phyloP scores from a whole-genome alignment of 176 grass and related monocot species.

The Coix lacrymajobi region DNA sequence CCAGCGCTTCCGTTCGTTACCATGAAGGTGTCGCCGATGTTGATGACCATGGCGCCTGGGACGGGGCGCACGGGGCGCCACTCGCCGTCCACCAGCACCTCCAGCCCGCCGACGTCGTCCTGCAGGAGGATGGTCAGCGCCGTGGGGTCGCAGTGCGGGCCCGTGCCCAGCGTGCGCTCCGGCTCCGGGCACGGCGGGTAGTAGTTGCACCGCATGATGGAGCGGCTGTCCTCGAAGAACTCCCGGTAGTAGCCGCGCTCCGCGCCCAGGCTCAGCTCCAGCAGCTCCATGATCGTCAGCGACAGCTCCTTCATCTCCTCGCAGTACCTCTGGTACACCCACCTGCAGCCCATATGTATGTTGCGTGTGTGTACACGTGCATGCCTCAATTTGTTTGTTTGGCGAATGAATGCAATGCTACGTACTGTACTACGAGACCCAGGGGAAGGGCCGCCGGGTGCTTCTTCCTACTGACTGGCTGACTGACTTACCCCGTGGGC shows the following conservation, averaged over 20 bases:
- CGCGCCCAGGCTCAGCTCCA: constrained; percentile 75
- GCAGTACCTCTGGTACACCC: constrained; percentile 77
- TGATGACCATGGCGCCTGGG: constrained; percentile 72
- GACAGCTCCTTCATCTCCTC: constrained; percentile 74
- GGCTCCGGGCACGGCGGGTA: constrained; percentile 92
- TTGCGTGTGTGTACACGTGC: neutral
- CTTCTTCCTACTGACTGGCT: neutral
- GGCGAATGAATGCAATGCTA: neutral
- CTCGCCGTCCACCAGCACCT: constrained; percentile 72
- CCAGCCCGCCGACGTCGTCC: constrained; percentile 75
- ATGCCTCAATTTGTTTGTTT: neutral
- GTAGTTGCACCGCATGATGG: constrained; percentile 92
- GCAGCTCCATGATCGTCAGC: constrained; percentile 78
- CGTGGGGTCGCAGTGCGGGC: constrained; percentile 85
- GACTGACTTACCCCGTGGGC: constrained; percentile 51
- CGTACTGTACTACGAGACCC: neutral
- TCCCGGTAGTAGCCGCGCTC: constrained; percentile 55
- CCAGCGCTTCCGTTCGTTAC: constrained; percentile 21
- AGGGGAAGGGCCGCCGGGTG: too few relatives aligned
- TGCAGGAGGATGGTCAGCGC: constrained; percentile 89
- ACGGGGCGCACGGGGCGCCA: constrained; percentile 72
- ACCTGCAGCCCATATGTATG: neutral
- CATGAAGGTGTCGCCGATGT: constrained; percentile 98
- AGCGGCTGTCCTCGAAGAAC: constrained; percentile 80
- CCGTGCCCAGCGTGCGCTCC: constrained; percentile 80